These are phyloP conservation scores for Jaltomata sinuosa DNA, from an alignment of 257 asterid genomes.

Conservation along the genomic window DNA sequence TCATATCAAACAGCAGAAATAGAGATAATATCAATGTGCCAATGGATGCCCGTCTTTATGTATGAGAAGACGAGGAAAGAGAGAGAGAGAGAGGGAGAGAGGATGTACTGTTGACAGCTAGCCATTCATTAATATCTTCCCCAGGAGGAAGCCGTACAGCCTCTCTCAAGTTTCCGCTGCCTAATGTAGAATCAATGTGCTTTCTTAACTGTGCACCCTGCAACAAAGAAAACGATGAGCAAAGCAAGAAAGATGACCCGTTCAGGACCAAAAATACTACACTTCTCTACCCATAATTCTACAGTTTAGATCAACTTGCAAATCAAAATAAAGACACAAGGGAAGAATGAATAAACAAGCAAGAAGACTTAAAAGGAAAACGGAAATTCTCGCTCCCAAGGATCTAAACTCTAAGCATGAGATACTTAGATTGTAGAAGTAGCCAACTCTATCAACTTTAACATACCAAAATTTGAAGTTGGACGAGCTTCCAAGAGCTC, in stretches of 20 bases:
- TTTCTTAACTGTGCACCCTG: conserved; percentile 93
- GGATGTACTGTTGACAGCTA: conserved; percentile 76
- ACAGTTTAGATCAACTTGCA: neutral
- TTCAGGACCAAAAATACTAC: neutral
- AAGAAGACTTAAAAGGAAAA: neutral
- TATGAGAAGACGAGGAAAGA: neutral
- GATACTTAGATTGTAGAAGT: neutral
- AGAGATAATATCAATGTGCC: neutral
- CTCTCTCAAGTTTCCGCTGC: conserved; percentile 91
- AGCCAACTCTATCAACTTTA: neutral
- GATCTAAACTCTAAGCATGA: neutral
- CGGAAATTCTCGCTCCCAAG: neutral
- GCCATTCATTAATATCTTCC: conserved; percentile 91
- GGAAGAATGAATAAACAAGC: neutral
- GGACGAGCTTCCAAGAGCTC: neutral
- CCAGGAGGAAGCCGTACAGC: conserved; percentile 96
- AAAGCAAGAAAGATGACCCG: neutral
- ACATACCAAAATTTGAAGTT: neutral
- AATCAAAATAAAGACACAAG: neutral
- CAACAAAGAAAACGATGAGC: conserved; percentile 1
- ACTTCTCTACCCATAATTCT: neutral
- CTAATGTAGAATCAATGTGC: conserved; percentile 89
- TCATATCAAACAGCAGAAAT: neutral
- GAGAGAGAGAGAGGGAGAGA: neutral
- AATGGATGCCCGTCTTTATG: neutral